These are phyloP conservation scores for Coniosporium tulheliwenetii DNA, from an alignment of 2,329 filamentous ascomycete species.

Conservation along the genomic window DNA sequence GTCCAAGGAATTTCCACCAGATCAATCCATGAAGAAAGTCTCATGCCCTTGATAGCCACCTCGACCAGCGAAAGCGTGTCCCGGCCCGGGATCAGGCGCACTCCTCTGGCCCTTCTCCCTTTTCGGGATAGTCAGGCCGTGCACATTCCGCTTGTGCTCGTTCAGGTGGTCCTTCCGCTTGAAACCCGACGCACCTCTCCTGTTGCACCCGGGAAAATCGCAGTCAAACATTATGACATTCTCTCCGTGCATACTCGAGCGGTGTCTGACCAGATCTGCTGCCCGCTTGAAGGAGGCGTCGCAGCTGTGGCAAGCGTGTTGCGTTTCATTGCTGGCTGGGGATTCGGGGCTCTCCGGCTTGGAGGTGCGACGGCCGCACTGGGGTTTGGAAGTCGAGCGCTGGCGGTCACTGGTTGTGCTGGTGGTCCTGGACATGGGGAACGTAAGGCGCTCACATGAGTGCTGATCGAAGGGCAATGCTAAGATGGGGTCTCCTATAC, in stretches of 20 bases:
- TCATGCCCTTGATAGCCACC: too few relatives aligned
- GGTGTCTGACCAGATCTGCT: neutral
- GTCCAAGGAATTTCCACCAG: too few relatives aligned
- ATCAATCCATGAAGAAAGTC: too few relatives aligned
- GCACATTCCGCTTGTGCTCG: constrained; percentile 41
- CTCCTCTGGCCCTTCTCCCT: neutral
- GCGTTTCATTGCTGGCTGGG: neutral
- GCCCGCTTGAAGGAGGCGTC: neutral
- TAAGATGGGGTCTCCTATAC: neutral
- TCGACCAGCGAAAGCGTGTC: too few relatives aligned
- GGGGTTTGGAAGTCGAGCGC: neutral
- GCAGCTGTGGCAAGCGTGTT: too few relatives aligned
- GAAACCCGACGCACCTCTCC: constrained; percentile 33
- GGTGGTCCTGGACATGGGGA: neutral
- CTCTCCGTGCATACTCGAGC: neutral
- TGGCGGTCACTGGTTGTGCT: neutral
- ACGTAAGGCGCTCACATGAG: neutral
- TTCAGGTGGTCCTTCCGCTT: constrained; percentile 40
- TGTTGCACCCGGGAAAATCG: constrained; percentile 23
- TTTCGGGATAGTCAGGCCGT: constrained; percentile 31
- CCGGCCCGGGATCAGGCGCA: too few relatives aligned
- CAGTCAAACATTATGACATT: constrained; percentile 22
- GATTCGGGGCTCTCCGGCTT: neutral
- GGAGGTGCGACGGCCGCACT: too few relatives aligned
- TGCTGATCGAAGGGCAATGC: neutral